Evolutionary conservation across 768 basidiomycete genomes (phyloP), one percentile per base, ranked within the genome.

Genomic region (Omphalotus guepiniiformis): DNA sequence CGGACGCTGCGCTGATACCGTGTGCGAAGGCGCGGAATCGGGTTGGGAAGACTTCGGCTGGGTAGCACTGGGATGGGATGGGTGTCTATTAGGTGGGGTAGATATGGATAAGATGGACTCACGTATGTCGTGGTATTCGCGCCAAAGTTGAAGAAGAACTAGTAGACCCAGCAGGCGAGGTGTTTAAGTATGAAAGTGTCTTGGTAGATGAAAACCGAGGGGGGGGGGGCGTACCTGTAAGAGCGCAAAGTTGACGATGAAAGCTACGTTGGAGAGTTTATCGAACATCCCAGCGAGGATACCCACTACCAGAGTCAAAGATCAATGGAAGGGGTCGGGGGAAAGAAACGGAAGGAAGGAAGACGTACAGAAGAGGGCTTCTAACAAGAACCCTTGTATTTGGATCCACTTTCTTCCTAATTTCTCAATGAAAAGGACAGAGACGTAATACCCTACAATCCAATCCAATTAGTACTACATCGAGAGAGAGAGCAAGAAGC

Each of bases 81-180:
- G 26, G 16, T 13, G n/a, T n/a, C n/a, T n/a, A n/a, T n/a, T n/a
- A n/a, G n/a, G n/a, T n/a, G n/a, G n/a, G n/a, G n/a, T n/a, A 19
- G 19, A 30, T 18, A n/a, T 44, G n/a, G 13, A 18, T 18, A 15
- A 34, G 29, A 25, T 19, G 46, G 1, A 57, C 64, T 43, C 56
- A 80, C 75, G 45, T 76, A 81, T 50, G 79, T 75, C 5, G 79
- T 82, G 74, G 79, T 67, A 58, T 87, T 88, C 3, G 84, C 82
- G 16, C 87, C 86, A 56, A 87, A 89, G 67, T 88, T 88, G 73
- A 88, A 88, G 73, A 88, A 86, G 70, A 86, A 86, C 71, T 81
- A 51, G 0, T n/a, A n/a, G n/a, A n/a, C n/a, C n/a, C n/a, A n/a
- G n/a, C 38, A 16, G 27, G 57, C 47, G 8, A 50, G 23, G 13